Evolutionary conservation across 805 yeast species (phyloP), one percentile per base, ranked within the genome.

Genomic region (Nakazawaea laoshanensis): DNA sequence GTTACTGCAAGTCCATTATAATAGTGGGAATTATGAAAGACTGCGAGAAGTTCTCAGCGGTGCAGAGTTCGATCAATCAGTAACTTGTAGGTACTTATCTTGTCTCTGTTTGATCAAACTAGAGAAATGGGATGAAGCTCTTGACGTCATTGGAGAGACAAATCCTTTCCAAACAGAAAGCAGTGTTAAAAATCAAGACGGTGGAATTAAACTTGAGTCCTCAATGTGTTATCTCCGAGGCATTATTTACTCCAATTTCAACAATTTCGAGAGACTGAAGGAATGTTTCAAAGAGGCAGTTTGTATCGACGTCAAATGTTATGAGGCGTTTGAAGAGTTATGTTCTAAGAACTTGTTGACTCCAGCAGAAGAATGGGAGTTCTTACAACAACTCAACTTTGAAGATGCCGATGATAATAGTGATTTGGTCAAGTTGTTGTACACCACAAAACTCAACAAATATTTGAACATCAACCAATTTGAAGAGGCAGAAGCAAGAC

Each of bases 141-240:
- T 88, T 37, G 94, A 83, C 42, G 57, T 87, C 12, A 70, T 88
- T 12, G 95, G 95, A 1, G 95, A 85, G 44, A 55, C 71, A 1
- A 82, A 85, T 48, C 94, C 94, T 2, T 84, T 82, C 53, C 53
- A 54, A 32, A 51, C 53, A 7, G 59, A 52, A 20, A 50, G 50
- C 22, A 41, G 49, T 7, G 49, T 55, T 15, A 55, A 53, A 35
- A 74, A 67, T 42, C 61, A 69, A 10, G 94, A 86, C 49, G 94
- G 92, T 5, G 96, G 95, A 2, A 78, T 88, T 16, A 81, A 80
- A 52, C 60, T 88, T 26, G 95, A 85, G 48, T 81, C 95, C 0
- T 82, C 95, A 3, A 68, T 92, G 70, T 82, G 94, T 49, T 86
- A 71, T 45, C 58, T 89, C 27, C 63, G 96, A 38, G 98, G 97